Base-by-base conservation (phyloP, 73 alveolate genomes). In the Effrenium voratum region DNA sequence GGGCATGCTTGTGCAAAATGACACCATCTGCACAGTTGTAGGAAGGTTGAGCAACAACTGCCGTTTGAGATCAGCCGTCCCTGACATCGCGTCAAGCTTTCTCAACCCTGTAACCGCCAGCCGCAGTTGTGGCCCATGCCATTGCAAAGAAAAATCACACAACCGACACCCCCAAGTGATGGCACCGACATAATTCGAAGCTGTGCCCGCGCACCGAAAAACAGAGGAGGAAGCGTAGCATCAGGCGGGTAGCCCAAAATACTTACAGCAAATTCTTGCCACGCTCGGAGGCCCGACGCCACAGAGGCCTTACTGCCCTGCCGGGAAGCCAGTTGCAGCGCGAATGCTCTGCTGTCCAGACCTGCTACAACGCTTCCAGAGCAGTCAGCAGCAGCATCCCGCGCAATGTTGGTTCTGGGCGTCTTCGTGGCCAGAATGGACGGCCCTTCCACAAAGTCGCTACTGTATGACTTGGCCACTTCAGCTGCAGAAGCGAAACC, bases 221-320 rank as follows among this genome's bases (percentile, higher is more conserved):
- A 77, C n/a, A n/a, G n/a, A n/a, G 70, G 70, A 15, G 70, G 70
- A 15, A 55, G 70, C 70, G 70, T 55, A 24, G 70, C 52, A 6
- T 76, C 60, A 0, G 52, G 60, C 2, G 24, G 59, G 40, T 77
- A 77, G 22, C 60, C 60, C 88, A 77, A 43, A 2, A 77, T 46
- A 4, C 22, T 19, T 0, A 43, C 63, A 2, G 66, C 88, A 36
- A 77, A 77, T 3, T 40, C 60, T 34, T 32, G 88, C 88, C 88
- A 77, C 41, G 88, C 55, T 38, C 60, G 12, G 5, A 77, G 63
- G 19, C 88, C 88, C 2, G 88, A 77, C 28, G 63, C 88, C 88
- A 77, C 16, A 40, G 88, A 77, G 55, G 38, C n/a, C 34, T 43
- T 15, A 15, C 32, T 43, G 55, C 43, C 60, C 41, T 45, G 38